Conservation (phyloP, 192 early-diverging fungal species). For the Coemansia sp. region DNA sequence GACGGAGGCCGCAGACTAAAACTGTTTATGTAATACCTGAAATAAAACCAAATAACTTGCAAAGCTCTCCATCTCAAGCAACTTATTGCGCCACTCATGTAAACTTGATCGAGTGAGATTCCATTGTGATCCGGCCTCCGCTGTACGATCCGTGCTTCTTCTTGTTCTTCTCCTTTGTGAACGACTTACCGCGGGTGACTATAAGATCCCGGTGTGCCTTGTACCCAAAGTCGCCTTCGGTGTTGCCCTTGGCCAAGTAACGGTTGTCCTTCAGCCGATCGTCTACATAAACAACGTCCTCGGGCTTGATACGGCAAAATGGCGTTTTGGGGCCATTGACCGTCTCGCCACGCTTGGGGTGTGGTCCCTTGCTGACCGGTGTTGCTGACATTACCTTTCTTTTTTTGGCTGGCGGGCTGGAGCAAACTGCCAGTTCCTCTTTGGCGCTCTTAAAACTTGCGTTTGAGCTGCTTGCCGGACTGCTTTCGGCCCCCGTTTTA, state of each 20-base stretch:
- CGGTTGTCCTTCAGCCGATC: slow-evolving; percentile 84
- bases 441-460: slow-evolving; percentile 24
- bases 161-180: slow-evolving; percentile 95
- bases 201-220: slow-evolving; percentile 93
- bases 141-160: slow-evolving; percentile 95
- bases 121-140: slow-evolving; percentile 84
- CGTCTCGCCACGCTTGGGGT: slow-evolving; percentile 18
- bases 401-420: slow-evolving; percentile 1
- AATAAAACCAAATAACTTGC: not conserved
- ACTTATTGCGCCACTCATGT: slow-evolving; percentile 8
- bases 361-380: slow-evolving; percentile 5
- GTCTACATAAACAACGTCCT: slow-evolving; percentile 78
- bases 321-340: slow-evolving; percentile 57
- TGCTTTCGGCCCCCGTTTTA: slow-evolving; percentile 3
- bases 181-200: slow-evolving; percentile 85
- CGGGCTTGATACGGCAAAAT: slow-evolving; percentile 80
- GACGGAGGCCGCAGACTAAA: slow-evolving; percentile 11
- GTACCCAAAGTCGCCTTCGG: slow-evolving; percentile 76
- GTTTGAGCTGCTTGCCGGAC: slow-evolving; percentile 36
- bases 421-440: not conserved
- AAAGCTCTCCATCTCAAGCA: not conserved
- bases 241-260: slow-evolving; percentile 70
- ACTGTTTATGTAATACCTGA: slow-evolving; percentile 1
- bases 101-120: slow-evolving; percentile 90
- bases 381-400: not conserved